Conservation (phyloP, 1,284 basidiomycete species). For the Boletus semigastroideus region DNA sequence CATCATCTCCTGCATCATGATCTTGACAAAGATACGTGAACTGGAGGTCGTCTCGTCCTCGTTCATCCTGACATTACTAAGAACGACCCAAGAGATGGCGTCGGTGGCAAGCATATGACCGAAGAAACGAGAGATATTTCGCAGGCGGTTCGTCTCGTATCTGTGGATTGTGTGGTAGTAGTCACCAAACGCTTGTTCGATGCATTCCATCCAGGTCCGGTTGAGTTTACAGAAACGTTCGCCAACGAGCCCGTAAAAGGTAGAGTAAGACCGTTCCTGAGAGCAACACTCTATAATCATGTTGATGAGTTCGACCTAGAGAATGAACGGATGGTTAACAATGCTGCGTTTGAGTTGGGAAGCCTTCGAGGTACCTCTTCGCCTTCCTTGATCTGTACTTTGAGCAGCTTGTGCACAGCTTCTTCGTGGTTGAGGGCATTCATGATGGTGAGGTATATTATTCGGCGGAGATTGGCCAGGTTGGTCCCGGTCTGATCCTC, state of each 20-base stretch:
- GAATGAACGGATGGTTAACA: not conserved
- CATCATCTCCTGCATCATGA: conserved; percentile 92
- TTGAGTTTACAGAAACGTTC: conserved; percentile 97
- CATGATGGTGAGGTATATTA: conserved; percentile 99
- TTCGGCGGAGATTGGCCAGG: conserved; percentile 90
- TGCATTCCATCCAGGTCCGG: conserved; percentile 88
- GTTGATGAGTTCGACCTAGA: conserved; percentile 90
- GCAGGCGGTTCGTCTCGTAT: conserved; percentile 96
- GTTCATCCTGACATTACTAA: conserved; percentile 89
- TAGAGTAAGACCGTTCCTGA: conserved; percentile 95
- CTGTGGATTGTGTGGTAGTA: conserved; percentile 98
- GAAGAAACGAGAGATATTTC: conserved; percentile 97
- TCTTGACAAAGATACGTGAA: conserved; percentile 97
- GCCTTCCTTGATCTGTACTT: conserved; percentile 88
- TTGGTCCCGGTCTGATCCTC: conserved; percentile 96
- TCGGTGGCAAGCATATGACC: conserved; percentile 88
- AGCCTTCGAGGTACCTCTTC: conserved; percentile 70
- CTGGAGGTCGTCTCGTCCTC: conserved; percentile 98
- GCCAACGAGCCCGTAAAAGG: conserved; percentile 94
- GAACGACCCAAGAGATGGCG: conserved; percentile 85
- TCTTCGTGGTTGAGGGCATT: conserved; percentile 97
- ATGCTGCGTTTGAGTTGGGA: not conserved
- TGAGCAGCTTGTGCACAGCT: conserved; percentile 96
- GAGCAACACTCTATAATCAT: conserved; percentile 99
- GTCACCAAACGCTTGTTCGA: conserved; percentile 84